phyloP scores from a whole-genome alignment of 1,284 basidiomycete genomes.

The Cryptococcus sp. region DNA sequence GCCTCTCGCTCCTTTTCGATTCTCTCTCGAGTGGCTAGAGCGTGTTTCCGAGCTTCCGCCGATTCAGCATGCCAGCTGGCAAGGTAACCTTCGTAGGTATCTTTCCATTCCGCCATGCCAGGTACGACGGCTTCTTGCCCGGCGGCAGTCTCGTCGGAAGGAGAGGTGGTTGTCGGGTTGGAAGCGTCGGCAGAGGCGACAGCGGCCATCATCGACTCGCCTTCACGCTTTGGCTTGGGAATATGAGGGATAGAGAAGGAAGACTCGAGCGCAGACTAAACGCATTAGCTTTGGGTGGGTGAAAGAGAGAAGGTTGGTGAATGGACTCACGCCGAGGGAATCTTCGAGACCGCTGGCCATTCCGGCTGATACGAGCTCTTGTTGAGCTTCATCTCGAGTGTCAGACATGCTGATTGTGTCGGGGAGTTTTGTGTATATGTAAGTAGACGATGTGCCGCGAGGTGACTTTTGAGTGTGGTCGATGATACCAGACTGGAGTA shows the following conservation, averaged over 20 bases:
- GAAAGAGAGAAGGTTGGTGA: background rate
- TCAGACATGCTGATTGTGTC: constrained; percentile 28
- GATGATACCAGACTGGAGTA: no score
- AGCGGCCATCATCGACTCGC: constrained; percentile 10
- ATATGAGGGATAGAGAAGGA: constrained; percentile 42
- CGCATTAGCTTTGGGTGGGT: background rate
- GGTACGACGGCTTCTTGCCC: constrained; percentile 13
- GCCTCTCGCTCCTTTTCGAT: constrained; percentile 54
- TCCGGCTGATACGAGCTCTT: constrained; percentile 19
- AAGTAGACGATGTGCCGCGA: no score
- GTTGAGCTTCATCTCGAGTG: constrained; percentile 26
- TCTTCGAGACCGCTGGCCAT: constrained; percentile 28
- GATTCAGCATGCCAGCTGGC: constrained; percentile 67
- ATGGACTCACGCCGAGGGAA: constrained; percentile 33
- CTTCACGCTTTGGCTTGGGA: constrained; percentile 19
- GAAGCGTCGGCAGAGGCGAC: constrained; percentile 9
- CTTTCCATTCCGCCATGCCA: constrained; percentile 51
- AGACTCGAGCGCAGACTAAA: constrained; percentile 42
- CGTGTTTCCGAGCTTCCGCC: constrained; percentile 65
- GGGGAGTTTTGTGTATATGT: no score
- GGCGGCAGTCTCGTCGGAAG: constrained; percentile 2
- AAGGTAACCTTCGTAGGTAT: constrained; percentile 64
- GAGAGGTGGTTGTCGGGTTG: constrained; percentile 6
- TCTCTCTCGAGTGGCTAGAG: constrained; percentile 62
- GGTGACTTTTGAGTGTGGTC: no score